Evolutionary conservation across 768 basidiomycete species (phyloP).

Genomic region (Tricholoma hemisulphureum): DNA sequence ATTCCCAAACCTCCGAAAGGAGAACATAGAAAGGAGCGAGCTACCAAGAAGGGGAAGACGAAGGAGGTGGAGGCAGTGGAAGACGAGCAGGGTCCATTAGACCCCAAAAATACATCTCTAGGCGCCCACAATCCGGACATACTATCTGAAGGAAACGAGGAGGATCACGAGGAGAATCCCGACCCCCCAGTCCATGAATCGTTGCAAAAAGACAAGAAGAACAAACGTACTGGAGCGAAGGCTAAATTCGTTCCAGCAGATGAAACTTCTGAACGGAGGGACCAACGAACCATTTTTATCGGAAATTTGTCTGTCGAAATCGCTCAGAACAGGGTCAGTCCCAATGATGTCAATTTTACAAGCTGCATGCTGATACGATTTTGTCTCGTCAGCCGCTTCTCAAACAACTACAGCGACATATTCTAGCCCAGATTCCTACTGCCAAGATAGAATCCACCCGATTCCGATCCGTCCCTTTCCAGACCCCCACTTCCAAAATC

Average conservation of each 20-base stretch:
- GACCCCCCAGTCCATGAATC: conserved; percentile 59
- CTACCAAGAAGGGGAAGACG: conserved; percentile 14
- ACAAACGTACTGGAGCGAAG: conserved; percentile 22
- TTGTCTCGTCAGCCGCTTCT: conserved; percentile 54
- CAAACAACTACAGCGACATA: conserved; percentile 75
- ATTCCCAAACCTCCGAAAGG: conserved; percentile 17
- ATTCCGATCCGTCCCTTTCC: conserved; percentile 92
- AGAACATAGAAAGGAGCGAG: conserved; percentile 11
- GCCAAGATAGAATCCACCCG: conserved; percentile 90
- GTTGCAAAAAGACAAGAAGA: conserved; percentile 38
- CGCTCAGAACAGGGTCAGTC: conserved; percentile 69
- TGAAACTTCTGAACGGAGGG: conserved; percentile 72
- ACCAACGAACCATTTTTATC: conserved; percentile 86
- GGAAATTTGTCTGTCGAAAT: conserved; percentile 83
- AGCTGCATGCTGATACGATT: conserved; percentile 1
- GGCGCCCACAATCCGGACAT: background rate
- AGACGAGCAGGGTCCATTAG: conserved; percentile 32
- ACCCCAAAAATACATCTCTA: conserved; percentile 35
- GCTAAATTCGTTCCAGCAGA: conserved; percentile 57
- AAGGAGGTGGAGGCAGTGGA: conserved; percentile 21
- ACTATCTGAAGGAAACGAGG: conserved; percentile 18
- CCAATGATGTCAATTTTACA: background rate
- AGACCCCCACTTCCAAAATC: conserved; percentile 69
- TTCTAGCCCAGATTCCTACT: conserved; percentile 65
- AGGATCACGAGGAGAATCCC: conserved; percentile 8